Conservation (phyloP, 345 rosid species). For the Eucalyptus guilfoylei region DNA sequence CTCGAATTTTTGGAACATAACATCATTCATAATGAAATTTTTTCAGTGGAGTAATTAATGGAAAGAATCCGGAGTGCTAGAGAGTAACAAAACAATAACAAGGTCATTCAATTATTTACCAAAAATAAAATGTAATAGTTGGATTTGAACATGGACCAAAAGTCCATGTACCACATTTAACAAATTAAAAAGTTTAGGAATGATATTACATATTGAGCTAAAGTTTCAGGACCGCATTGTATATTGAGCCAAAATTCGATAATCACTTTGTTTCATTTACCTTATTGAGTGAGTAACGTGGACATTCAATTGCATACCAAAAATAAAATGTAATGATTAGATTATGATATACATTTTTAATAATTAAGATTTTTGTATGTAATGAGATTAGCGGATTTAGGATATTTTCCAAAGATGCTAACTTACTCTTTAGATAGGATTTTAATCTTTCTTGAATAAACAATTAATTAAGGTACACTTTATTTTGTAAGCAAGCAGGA, state of each 20-base stretch:
- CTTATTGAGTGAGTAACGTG: not conserved
- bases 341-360: not conserved
- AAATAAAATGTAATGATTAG: not conserved
- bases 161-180: not conserved
- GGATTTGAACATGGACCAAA: not conserved
- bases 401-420: not conserved
- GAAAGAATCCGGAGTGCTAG: not conserved
- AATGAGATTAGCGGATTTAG: not conserved
- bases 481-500: not conserved
- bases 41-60: not conserved
- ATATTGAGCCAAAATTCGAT: too few species aligned
- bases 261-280: not conserved
- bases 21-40: not conserved
- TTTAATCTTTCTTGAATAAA: not conserved
- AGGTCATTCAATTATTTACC: not conserved
- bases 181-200: too few species aligned
- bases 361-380: not conserved
- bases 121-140: not conserved
- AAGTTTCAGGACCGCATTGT: too few species aligned
- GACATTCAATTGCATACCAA: not conserved
- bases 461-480: not conserved
- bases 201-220: too few species aligned
- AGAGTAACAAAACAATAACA: not conserved
- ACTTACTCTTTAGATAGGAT: not conserved
- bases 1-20: not conserved